These are phyloP conservation scores for Coniophora puteana DNA, from an alignment of 1,284 basidiomycete species.

Conservation along the genomic window DNA sequence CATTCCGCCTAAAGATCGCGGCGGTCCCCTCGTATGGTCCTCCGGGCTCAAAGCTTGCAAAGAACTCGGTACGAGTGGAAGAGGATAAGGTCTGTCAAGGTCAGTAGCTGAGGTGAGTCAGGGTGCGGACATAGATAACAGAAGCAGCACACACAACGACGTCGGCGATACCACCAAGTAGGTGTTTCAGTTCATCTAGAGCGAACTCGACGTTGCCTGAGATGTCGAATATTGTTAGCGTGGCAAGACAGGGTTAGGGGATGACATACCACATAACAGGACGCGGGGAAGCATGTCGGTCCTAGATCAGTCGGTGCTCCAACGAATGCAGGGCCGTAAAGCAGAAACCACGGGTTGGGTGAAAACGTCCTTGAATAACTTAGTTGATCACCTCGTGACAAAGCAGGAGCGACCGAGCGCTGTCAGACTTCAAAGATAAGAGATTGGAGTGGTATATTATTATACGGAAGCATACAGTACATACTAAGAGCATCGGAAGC, in stretches of 20 bases:
- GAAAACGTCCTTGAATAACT: no score
- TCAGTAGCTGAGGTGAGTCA: no score
- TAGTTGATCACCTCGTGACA: no score
- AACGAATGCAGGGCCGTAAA: no score
- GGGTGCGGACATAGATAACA: background rate
- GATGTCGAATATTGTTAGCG: background rate
- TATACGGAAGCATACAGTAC: no score
- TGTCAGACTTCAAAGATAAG: no score
- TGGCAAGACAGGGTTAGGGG: background rate
- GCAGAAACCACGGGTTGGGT: no score
- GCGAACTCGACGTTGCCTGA: constrained; percentile 5
- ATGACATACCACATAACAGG: constrained; percentile 20
- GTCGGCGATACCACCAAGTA: constrained; percentile 5
- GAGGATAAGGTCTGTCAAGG: constrained; percentile 67
- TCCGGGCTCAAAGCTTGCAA: constrained; percentile 54
- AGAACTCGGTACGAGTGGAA: constrained; percentile 63
- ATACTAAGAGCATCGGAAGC: background rate
- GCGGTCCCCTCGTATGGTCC: constrained; percentile 72
- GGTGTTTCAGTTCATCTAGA: constrained; percentile 2
- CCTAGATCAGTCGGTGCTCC: background rate
- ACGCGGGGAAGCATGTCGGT: constrained; percentile 16
- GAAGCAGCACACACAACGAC: constrained; percentile 4
- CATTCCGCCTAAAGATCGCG: constrained; percentile 77
- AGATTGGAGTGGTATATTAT: no score
- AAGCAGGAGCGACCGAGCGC: no score